Evolutionary conservation across 208 protist genomes (phyloP), one percentile per base, ranked within the genome.

Genomic region (Crithidia expoeki): DNA sequence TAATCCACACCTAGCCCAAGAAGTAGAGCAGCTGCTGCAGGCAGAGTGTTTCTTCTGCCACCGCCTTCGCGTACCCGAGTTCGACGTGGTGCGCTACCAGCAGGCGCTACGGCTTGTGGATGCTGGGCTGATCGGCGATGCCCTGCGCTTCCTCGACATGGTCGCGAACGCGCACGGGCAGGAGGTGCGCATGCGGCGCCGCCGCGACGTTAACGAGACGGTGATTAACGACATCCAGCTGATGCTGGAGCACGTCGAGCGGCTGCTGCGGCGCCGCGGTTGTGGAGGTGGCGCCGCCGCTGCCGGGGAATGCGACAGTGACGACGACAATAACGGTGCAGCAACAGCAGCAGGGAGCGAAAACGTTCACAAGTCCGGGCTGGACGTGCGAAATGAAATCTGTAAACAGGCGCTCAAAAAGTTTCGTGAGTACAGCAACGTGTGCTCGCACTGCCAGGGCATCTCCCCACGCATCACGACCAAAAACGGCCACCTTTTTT

Each of bases 41-140:
- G 80, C 89, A 6, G 68, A 94, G 73, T 96, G 92, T 74, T 95
- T 96, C 74, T 94, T 93, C 66, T 96, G 92, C 68, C 88, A 94
- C 70, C 71, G 71, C 33, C 83, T 96, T 40, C 92, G 92, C 34
- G 82, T 74, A 17, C 81, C 92, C 4, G 63, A 74, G 61, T 94
- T 95, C 56, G 89, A 96, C 66, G 84, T 94, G 60, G 67, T 89
- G 66, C 85, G 92, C n/a, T 96, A 92, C 57, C 72, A 74, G 17
- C 88, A 87, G 72, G 88, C 89, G 30, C 81, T 96, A n/a, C 75
- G 70, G 12, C 81, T 96, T 16, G 68, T 92, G 36, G 89, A 96
- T 32, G 56, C 57, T 46, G 89, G 89, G 5, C 73, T 93, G 16
- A 83, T 85, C 53, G 92, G 85, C 28, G 92, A 94, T 69, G 89